A percentile compares a stretch with the other conserved stretches of the same genome.
Conservation (phyloP, 2,329 filamentous ascomycete species). For the Aulographum hederae region DNA sequence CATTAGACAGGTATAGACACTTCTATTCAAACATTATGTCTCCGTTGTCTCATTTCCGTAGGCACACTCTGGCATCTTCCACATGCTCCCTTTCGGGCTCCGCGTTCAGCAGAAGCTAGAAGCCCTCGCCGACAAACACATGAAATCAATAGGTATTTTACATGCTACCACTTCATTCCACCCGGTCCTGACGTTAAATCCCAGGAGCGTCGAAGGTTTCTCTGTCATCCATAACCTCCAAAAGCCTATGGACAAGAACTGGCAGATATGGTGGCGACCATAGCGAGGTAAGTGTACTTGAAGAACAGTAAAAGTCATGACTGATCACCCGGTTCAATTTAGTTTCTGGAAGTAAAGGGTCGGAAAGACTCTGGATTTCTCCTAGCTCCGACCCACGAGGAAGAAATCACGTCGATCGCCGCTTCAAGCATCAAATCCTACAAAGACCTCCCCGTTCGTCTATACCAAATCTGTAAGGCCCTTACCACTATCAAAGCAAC, state of each 20-base stretch:
- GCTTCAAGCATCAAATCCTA: slow-evolving; percentile 59
- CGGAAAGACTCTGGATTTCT: slow-evolving; percentile 58
- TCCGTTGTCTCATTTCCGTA: no score
- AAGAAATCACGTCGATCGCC: slow-evolving; percentile 80
- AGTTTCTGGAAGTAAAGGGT: slow-evolving; percentile 67
- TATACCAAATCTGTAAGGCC: slow-evolving; percentile 71
- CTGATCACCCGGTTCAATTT: slow-evolving; percentile 32
- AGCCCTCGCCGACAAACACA: slow-evolving; percentile 69
- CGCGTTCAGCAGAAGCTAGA: slow-evolving; percentile 83
- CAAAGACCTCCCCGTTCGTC: slow-evolving; percentile 63
- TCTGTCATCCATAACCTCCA: slow-evolving; percentile 70
- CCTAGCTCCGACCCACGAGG: slow-evolving; percentile 85
- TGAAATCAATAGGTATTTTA: slow-evolving; percentile 48
- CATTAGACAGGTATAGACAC: no score
- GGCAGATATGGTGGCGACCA: slow-evolving; percentile 41
- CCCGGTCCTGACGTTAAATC: not conserved
- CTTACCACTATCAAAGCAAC: not conserved
- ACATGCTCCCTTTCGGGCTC: slow-evolving; percentile 71
- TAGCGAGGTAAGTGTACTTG: slow-evolving; percentile 42
- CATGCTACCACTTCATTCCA: slow-evolving; percentile 6
- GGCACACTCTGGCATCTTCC: slow-evolving; percentile 81
- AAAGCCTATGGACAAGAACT: slow-evolving; percentile 66
- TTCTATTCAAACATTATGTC: no score
- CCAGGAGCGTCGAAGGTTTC: slow-evolving; percentile 62
- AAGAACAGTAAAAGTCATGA: slow-evolving; percentile 4